Evolutionary conservation across 768 basidiomycete genomes (phyloP).

Genomic region (Suillus cothurnatus): DNA sequence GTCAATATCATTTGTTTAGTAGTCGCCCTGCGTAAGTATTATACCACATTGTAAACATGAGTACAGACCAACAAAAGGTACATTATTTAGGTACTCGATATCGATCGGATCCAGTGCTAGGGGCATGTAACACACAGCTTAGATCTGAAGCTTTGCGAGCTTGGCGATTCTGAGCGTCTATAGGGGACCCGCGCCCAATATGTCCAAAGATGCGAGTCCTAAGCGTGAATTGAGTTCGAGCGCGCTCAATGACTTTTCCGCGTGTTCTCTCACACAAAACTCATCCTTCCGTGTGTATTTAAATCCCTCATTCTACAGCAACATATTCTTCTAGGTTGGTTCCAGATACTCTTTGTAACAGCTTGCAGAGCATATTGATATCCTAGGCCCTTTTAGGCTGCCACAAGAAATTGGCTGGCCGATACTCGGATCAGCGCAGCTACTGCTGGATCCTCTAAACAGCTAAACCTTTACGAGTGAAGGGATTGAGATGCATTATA

Average conservation of each 20-base stretch:
- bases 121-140: neutral
- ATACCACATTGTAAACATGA: neutral
- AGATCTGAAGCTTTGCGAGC: neutral
- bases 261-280: slow-evolving; percentile 5
- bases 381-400: too few relatives aligned
- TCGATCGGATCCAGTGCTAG: neutral
- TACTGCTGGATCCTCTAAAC: neutral
- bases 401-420: neutral
- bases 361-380: neutral
- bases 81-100: neutral
- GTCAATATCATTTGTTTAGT: neutral
- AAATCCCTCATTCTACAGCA: too few relatives aligned
- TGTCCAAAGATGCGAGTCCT: slow-evolving; percentile 2
- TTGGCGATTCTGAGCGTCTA: neutral
- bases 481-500: slow-evolving; percentile 30
- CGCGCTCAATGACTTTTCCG: slow-evolving; percentile 6
- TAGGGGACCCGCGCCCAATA: slow-evolving; percentile 1
- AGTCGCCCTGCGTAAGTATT: neutral
- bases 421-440: neutral
- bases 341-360: neutral
- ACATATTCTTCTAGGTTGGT: neutral
- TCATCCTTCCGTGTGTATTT: neutral
- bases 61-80: neutral
- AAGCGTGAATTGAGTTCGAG: neutral
- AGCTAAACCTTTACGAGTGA: neutral